phyloP scores from a whole-genome alignment of 805 yeast species.

The Saturnispora diversa region DNA sequence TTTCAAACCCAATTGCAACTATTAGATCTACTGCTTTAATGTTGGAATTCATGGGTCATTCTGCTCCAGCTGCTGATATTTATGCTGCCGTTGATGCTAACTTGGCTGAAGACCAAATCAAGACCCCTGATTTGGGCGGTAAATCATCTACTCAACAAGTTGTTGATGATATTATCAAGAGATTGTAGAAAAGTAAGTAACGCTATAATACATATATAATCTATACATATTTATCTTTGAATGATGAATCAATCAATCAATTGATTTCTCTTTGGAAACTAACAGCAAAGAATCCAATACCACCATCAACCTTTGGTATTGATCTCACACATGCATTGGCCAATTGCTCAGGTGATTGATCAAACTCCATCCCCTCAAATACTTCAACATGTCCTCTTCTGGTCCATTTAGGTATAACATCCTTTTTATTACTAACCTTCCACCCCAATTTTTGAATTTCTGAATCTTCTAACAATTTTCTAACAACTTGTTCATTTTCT shows the following conservation, averaged over 20 bases:
- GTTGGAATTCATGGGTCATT: conserved; percentile 93
- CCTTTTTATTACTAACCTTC: conserved; percentile 50
- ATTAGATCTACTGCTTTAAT: conserved; percentile 95
- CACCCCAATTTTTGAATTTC: conserved; percentile 65
- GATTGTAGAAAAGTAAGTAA: conserved; percentile 30
- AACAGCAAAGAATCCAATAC: conserved; percentile 98
- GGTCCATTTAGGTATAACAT: conserved; percentile 79
- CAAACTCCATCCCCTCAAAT: conserved; percentile 40
- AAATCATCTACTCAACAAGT: conserved; percentile 80
- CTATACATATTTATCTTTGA: conserved; percentile 12
- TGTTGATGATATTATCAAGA: conserved; percentile 65
- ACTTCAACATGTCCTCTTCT: conserved; percentile 74
- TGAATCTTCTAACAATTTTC: conserved; percentile 60
- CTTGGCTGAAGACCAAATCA: conserved; percentile 65
- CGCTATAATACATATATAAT: not conserved
- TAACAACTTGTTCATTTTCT: conserved; percentile 90
- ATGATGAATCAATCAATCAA: conserved; percentile 18
- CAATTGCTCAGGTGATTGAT: conserved; percentile 37
- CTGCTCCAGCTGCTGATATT: conserved; percentile 83
- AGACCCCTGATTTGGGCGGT: conserved; percentile 97
- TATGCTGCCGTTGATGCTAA: conserved; percentile 93
- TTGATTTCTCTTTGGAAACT: conserved; percentile 55
- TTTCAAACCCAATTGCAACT: conserved; percentile 95
- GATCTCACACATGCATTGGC: conserved; percentile 88
- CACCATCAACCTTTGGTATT: conserved; percentile 84